Percentiles rank a stretch among this genome's conserved stretches.
Conservation (phyloP, 2,329 filamentous ascomycete genomes). For the Colletotrichum sp. region DNA sequence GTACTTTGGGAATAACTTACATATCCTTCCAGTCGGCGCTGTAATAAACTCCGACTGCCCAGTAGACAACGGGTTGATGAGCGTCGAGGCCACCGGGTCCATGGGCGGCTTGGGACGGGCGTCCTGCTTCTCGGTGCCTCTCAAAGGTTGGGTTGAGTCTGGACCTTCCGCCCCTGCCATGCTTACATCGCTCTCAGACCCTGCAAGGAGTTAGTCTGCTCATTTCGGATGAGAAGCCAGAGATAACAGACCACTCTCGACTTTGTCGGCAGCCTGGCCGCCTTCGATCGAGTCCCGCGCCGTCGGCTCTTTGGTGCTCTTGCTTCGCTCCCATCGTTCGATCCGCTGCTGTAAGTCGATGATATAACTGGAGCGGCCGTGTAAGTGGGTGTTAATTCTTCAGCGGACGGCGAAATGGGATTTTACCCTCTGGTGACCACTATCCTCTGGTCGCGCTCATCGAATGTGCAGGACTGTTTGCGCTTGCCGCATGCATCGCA, state of each 20-base stretch:
- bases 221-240: neutral
- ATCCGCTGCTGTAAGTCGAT: constrained; percentile 21
- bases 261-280: neutral
- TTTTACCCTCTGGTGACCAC: constrained; percentile 49
- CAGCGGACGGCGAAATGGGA: neutral
- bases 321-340: constrained; percentile 10
- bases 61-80: constrained; percentile 47
- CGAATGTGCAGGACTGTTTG: constrained; percentile 44
- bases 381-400: neutral
- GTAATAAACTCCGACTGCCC: constrained; percentile 45
- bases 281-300: neutral
- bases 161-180: neutral
- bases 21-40: constrained; percentile 42
- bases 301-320: neutral
- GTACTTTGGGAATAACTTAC: constrained; percentile 33
- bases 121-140: neutral
- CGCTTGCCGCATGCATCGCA: constrained; percentile 48
- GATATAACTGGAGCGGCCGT: constrained; percentile 21
- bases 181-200: neutral
- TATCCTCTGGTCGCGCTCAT: constrained; percentile 52
- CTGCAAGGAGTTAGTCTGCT: neutral
- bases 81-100: constrained; percentile 31
- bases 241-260: neutral
- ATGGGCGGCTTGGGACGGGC: constrained; percentile 2
- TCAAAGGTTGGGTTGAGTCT: neutral